Percentiles rank a stretch among this genome's conserved stretches.
phyloP scores from a whole-genome alignment of 129 eudicot genomes.

The Saposhnikovia divaricata region DNA sequence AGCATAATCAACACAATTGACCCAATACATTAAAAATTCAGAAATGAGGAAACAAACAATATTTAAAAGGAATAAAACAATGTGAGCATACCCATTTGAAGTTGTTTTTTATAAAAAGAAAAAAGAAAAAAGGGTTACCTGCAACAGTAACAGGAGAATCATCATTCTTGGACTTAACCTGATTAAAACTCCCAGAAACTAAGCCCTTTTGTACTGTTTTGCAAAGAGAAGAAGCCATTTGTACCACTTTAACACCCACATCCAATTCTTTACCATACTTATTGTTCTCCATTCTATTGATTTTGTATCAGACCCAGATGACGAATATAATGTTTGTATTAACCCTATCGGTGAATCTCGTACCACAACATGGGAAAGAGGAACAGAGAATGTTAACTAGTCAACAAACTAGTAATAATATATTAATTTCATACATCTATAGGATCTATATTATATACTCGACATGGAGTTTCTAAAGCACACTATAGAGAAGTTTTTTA shows the following conservation, averaged over 20 bases:
- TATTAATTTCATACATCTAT: too few species aligned
- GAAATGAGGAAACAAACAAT: neutral
- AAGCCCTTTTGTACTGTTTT: conserved; percentile 57
- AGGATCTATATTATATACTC: too few species aligned
- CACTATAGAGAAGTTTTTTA: too few species aligned
- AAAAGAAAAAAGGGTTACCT: conserved; percentile 19
- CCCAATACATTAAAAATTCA: neutral
- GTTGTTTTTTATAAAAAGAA: neutral
- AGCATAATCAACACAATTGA: neutral
- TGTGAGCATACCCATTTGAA: neutral
- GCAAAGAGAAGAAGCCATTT: conserved; percentile 65
- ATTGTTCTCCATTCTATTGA: conserved; percentile 21
- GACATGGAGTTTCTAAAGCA: too few species aligned
- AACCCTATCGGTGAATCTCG: neutral
- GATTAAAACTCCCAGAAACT: conserved; percentile 40
- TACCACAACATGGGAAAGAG: neutral
- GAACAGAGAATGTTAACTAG: neutral
- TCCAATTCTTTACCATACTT: conserved; percentile 55
- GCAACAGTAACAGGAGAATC: conserved; percentile 94
- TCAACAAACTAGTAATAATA: neutral
- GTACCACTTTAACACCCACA: conserved; percentile 86
- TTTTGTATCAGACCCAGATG: neutral
- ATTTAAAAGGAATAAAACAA: neutral
- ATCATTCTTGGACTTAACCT: conserved; percentile 70
- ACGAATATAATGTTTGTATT: neutral